Evolutionary conservation across 495 filamentous ascomycete genomes (phyloP), one percentile per base, ranked within the genome.

Genomic region (Talaromyces stipitatus): DNA sequence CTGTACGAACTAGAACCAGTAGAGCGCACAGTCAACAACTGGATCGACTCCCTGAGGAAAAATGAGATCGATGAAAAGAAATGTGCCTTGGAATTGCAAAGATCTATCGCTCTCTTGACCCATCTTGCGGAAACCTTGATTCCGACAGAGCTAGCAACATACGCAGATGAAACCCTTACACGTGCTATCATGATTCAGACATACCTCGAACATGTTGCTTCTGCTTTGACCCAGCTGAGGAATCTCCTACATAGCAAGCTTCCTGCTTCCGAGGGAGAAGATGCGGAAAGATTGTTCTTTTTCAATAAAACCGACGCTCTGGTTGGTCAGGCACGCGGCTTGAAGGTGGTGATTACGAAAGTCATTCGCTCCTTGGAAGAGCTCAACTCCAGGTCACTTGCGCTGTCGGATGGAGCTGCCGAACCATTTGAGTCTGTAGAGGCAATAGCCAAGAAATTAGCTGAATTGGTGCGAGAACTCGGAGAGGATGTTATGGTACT

Each of bases 1-100:
- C 67, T 92, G 45, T 90, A 92, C 62, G 94, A 97, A 64, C 77
- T 97, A 60, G 91, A 96, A 66, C 92, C 92, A 2, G 91, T 97
- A 12, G 94, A 98, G 70, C 78, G 90, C 32, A 89, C 89, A 1
- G 70, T 97, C 36, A 95, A 96, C 62, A 82, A 82, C 27, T 97
- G 92, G 86, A 85, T 97, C 60, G 91, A 97, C 38, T 80, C 78
- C 2, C 64, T 96, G 50, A 85, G 88, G 59, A 84, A 84, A 51
- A 91, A 96, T 61, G 92, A 97, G 55, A 67, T 97, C n/a, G 89
- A 91, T 64, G 85, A 88, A 72, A 83, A 85, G 63, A 85, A 90
- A 54, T 89, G 91, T 64, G 85, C 83, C 2, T 78, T 80, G 5
- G 91, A 96, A 64, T 72, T 97, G 32, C 86, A 94, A 66, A 72